These are phyloP conservation scores for Heterobasidion occidentale DNA, from an alignment of 1,284 basidiomycete species.

Conservation along the genomic window DNA sequence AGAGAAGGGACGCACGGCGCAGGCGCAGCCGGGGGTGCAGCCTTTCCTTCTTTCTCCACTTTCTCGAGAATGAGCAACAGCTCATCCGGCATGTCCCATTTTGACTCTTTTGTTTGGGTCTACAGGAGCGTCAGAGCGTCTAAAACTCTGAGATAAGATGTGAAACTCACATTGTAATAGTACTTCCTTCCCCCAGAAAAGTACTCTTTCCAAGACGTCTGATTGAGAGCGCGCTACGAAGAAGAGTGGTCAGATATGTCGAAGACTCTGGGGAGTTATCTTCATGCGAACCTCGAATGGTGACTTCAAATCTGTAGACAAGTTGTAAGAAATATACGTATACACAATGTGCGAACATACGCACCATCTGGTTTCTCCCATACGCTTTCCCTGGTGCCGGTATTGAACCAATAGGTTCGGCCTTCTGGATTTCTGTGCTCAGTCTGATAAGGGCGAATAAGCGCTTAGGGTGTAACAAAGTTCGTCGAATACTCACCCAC, in stretches of 20 bases:
- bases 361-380: slow-evolving; percentile 85
- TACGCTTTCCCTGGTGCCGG: slow-evolving; percentile 68
- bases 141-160: not conserved
- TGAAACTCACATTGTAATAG: slow-evolving; percentile 70
- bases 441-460: slow-evolving; percentile 35
- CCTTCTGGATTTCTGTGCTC: slow-evolving; percentile 81
- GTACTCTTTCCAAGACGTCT: slow-evolving; percentile 92
- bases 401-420: slow-evolving; percentile 84
- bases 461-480: not conserved
- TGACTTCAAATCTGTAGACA: slow-evolving; percentile 58
- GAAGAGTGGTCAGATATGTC: not conserved
- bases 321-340: slow-evolving; percentile 5
- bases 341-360: slow-evolving; percentile 13
- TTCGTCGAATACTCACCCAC: slow-evolving; percentile 3
- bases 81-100: slow-evolving; percentile 94
- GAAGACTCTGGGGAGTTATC: not conserved
- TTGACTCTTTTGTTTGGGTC: slow-evolving; percentile 83
- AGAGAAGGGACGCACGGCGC: slow-evolving; percentile 17
- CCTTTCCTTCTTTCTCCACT: slow-evolving; percentile 66
- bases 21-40: slow-evolving; percentile 17
- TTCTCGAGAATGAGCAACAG: slow-evolving; percentile 73
- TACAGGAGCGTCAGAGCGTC: slow-evolving; percentile 19
- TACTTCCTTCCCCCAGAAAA: slow-evolving; percentile 86
- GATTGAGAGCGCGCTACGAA: slow-evolving; percentile 67
- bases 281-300: slow-evolving; percentile 70